Base-by-base conservation (phyloP, 257 asterid genomes). In the Gentiana straminea region DNA sequence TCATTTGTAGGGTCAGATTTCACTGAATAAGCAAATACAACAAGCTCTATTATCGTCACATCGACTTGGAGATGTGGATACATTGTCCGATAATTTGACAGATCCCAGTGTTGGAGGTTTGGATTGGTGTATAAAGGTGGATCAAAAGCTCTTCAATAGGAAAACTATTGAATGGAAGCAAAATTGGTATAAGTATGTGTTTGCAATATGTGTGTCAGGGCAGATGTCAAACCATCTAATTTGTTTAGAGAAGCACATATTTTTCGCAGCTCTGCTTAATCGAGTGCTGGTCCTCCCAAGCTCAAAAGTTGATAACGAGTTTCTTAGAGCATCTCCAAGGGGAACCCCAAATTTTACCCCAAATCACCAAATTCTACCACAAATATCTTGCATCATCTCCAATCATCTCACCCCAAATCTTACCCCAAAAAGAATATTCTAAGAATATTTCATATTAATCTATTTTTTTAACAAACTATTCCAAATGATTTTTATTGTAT, bases 191-290 rank as follows among this genome's bases (percentile, higher is more conserved):
- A 92, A 83, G 89, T 86, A 80, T 61, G 73, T 92, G 78, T 78
- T 92, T 63, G 95, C 95, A 0, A 75, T 92, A 51, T 92, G 99
- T 50, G 81, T 73, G 33, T 92, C 97, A 1, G 95, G 99, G 9
- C 99, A 92, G 72, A 88, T 92, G 95, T 92, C 97, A 1, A 92
- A 92, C 68, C 99, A 80, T 76, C 76, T 92, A 84, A 85, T 88
- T 66, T 92, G 99, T 71, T 72, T 92, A 63, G 99, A 88, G 81
- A 92, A 92, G 79, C 99, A 88, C 58, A 88, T 85, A 94, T 80
- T 88, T 67, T 92, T 92, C 44, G 99, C 99, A 0, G 94, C 99
- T 35, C 37, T 81, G 75, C 81, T 92, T 58, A 79, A 79, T 53
- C 80, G 99, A 32, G 49, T 85, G 15, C 68, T 92, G 78, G 94